phyloP scores from a whole-genome alignment of 2,329 filamentous ascomycete genomes.

The Zalaria obscura region DNA sequence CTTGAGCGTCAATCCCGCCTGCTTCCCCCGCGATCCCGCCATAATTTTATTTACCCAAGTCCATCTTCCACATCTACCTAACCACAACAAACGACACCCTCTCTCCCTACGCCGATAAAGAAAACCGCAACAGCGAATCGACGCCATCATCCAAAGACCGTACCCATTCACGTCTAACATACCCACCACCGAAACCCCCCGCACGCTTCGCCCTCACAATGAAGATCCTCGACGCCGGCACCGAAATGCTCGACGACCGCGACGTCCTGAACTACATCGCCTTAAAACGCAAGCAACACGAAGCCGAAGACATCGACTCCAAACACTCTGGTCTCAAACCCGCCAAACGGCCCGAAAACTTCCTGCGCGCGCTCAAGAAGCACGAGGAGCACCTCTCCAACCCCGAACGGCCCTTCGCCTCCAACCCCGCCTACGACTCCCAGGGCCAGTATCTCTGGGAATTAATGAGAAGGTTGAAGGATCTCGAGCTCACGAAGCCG shows the following conservation, averaged over 20 bases:
- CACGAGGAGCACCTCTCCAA: slow-evolving; percentile 8
- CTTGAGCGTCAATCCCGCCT: no score
- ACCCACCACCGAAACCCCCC: no score
- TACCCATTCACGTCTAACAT: no score
- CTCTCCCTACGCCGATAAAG: no score
- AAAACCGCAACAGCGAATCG: no score
- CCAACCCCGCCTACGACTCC: slow-evolving; percentile 10
- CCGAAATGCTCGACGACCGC: slow-evolving; percentile 18
- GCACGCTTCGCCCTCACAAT: no score
- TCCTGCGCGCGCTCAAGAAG: slow-evolving; percentile 11
- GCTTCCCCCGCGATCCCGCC: no score
- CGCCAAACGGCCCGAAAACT: slow-evolving; percentile 14
- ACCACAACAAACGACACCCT: no score
- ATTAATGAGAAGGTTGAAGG: slow-evolving; percentile 12
- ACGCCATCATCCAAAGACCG: no score
- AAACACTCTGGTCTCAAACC: slow-evolving; percentile 10
- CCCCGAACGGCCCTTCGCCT: slow-evolving; percentile 8
- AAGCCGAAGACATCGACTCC: slow-evolving; percentile 15
- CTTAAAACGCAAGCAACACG: slow-evolving; percentile 16
- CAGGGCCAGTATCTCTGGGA: slow-evolving; percentile 12
- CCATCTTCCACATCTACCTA: no score
- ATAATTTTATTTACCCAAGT: no score
- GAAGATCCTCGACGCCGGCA: slow-evolving; percentile 21
- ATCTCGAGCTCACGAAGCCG: slow-evolving; percentile 18
- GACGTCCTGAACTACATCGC: slow-evolving; percentile 20